Base-by-base conservation (phyloP, 306 rosid genomes). In the Cicer judaicum region DNA sequence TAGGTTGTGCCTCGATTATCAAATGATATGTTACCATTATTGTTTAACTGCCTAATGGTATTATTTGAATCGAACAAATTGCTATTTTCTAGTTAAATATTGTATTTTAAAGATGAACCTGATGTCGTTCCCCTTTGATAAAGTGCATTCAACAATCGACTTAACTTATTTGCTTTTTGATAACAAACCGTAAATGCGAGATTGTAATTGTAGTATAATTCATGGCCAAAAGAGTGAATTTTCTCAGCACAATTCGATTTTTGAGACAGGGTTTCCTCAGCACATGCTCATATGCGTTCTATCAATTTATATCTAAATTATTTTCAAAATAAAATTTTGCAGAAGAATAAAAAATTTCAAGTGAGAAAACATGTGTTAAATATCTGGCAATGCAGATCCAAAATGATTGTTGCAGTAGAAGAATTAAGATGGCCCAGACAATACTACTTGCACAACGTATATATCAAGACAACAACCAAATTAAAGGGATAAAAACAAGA, bases 381-480 rank as follows among this genome's bases (percentile, higher is more conserved):
- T 67, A 60, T 59, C 12, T 66, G 54, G 48, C 9, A 21, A 18
- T 78, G 68, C 54, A 50, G 19, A 19, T 62, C 62, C 67, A 67
- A 67, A 66, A 64, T 16, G 36, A 72, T 34, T 14, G 15, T 29
- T 55, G 75, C 63, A 75, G 43, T 10, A 11, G 7, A 63, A 48
- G 68, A 50, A 61, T 59, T 41, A 11, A 59, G 8, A 60, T 68
- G 72, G 74, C 41, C 56, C 44, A 52, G 13, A 76, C 8, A 60
- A 39, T 11, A 9, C 8, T 68, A 68, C 13, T 13, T 73, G 59
- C 65, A 63, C 29, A 62, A 34, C 15, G 10, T 46, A 19, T 12
- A 43, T 15, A 44, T 43, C 34, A 54, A 55, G 68, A 46, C 29
- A 48, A 52, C 43, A 42, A 24, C 5, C 41, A 70, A 10, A 52